These are phyloP conservation scores for Boletus rubroflammeus DNA, from an alignment of 768 basidiomycete species.

Conservation along the genomic window DNA sequence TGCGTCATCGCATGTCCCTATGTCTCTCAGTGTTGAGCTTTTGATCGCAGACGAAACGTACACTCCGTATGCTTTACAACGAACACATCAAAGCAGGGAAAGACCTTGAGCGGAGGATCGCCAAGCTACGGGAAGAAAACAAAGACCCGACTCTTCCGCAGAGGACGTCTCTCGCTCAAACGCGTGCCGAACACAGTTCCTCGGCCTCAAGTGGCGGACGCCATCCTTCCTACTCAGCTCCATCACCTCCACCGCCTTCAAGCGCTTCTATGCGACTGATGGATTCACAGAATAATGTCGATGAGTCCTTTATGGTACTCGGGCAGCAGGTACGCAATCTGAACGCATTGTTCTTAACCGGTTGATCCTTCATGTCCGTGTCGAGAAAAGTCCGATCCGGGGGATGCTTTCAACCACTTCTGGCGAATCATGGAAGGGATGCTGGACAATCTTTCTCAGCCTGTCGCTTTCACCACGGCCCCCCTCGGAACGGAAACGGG, in stretches of 20 bases:
- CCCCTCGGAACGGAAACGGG: constrained; percentile 52
- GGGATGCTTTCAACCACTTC: constrained; percentile 85
- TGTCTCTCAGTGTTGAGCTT: constrained; percentile 6
- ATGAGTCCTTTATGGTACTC: constrained; percentile 87
- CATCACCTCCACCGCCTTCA: constrained; percentile 47
- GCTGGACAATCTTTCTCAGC: constrained; percentile 81
- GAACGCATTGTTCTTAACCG: constrained; percentile 2
- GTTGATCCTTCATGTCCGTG: not conserved
- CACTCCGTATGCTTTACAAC: constrained; percentile 68
- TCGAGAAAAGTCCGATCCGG: constrained; percentile 62
- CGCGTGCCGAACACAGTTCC: constrained; percentile 23
- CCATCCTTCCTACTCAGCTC: constrained; percentile 29
- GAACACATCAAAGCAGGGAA: constrained; percentile 69
- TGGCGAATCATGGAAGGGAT: constrained; percentile 87
- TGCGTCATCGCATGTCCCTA: not conserved
- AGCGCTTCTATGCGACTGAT: constrained; percentile 33
- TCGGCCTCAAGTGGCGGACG: constrained; percentile 14
- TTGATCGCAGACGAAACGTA: constrained; percentile 63
- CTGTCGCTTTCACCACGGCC: constrained; percentile 75
- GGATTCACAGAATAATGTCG: constrained; percentile 63
- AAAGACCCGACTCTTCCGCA: constrained; percentile 75
- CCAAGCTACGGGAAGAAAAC: constrained; percentile 69
- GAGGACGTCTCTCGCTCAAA: constrained; percentile 36
- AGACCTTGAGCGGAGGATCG: constrained; percentile 69
- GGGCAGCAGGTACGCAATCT: constrained; percentile 59